A percentile compares a stretch with the other conserved stretches of the same genome.
These are phyloP conservation scores for Mycena sp. DNA, from an alignment of 1,284 basidiomycete species.

Conservation along the genomic window DNA sequence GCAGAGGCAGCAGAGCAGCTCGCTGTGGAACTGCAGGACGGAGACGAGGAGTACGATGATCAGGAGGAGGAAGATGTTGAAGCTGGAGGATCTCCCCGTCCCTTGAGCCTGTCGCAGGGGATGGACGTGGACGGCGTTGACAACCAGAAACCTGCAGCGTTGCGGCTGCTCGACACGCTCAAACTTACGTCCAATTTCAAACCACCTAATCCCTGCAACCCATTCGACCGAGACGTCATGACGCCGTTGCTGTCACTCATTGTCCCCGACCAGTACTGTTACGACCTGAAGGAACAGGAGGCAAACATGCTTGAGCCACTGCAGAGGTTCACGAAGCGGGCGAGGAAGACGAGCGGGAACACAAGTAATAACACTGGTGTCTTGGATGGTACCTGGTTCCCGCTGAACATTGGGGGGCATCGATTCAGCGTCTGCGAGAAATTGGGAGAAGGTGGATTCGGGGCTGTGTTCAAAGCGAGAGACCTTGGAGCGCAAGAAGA, in stretches of 20 bases:
- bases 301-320: constrained; percentile 73
- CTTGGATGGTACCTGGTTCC: constrained; percentile 52
- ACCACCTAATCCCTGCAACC: constrained; percentile 90
- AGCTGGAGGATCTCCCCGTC: background rate
- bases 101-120: background rate
- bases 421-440: constrained; percentile 83
- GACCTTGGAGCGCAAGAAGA: constrained; percentile 56
- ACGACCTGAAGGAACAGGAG: constrained; percentile 66
- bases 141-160: constrained; percentile 67
- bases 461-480: constrained; percentile 89
- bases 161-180: constrained; percentile 73
- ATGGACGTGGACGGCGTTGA: no score
- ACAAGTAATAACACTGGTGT: constrained; percentile 49
- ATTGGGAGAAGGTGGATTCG: constrained; percentile 97
- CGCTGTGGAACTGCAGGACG: constrained; percentile 60
- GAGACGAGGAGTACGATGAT: constrained; percentile 40
- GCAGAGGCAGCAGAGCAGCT: constrained; percentile 61
- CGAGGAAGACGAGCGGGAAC: constrained; percentile 58
- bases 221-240: constrained; percentile 78
- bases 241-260: constrained; percentile 74
- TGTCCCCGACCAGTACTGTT: constrained; percentile 71
- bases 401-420: constrained; percentile 65
- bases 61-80: background rate
- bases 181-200: constrained; percentile 68
- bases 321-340: constrained; percentile 70